Percentiles rank a stretch among this genome's conserved stretches.
These are phyloP conservation scores for Funneliformis geosporum DNA, from an alignment of 192 early-diverging fungal genomes.

Conservation along the genomic window DNA sequence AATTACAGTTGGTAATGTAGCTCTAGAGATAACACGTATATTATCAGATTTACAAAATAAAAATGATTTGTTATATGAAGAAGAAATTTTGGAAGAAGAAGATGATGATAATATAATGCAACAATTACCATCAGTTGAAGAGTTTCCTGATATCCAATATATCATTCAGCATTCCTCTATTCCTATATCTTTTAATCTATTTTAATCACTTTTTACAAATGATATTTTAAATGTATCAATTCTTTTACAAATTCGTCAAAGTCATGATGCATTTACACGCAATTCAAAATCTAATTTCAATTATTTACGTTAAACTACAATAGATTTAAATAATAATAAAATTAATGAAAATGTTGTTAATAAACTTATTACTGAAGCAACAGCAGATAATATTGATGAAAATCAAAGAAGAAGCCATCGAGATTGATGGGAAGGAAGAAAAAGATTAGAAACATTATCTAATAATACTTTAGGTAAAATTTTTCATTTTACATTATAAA, in stretches of 20 bases:
- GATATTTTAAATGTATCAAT: neutral
- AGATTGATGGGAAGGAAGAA: neutral
- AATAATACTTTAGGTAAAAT: neutral
- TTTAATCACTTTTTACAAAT: neutral
- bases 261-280: neutral
- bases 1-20: neutral
- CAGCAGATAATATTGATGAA: neutral
- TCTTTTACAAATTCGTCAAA: neutral
- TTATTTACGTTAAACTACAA: no score
- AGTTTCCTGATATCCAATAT: neutral
- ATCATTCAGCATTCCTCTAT: neutral
- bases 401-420: neutral
- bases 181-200: neutral
- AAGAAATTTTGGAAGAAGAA: neutral
- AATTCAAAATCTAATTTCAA: no score
- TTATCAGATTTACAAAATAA: neutral
- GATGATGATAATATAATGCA: neutral
- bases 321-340: slow-evolving; percentile 1
- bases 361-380: neutral
- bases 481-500: neutral
- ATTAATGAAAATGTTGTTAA: neutral
- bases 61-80: neutral
- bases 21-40: neutral
- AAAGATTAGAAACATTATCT: neutral
- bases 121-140: neutral